phyloP scores from a whole-genome alignment of 768 basidiomycete species.

The Sporobolomyces phaffii region DNA sequence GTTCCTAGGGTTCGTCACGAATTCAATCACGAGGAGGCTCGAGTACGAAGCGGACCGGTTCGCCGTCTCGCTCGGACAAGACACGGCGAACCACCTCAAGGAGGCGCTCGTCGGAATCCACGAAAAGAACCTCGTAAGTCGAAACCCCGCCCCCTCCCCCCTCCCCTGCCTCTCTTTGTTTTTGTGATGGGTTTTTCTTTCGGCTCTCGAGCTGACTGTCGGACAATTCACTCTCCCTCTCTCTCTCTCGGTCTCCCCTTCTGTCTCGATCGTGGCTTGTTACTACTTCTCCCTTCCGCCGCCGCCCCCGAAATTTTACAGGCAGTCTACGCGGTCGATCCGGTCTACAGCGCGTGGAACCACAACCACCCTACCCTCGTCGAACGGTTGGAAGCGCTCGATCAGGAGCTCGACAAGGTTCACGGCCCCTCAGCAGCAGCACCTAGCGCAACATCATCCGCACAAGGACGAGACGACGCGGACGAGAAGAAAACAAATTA shows the following conservation, averaged over 20 bases:
- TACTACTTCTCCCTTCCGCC: too few species aligned
- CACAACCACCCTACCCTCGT: conserved; percentile 92
- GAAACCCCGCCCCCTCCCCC: too few species aligned
- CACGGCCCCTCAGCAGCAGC: too few species aligned
- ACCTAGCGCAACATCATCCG: too few species aligned
- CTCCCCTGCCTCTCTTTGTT: too few species aligned
- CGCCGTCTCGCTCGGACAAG: conserved; percentile 61
- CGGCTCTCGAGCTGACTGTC: too few species aligned
- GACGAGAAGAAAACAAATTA: too few species aligned
- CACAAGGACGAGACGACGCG: too few species aligned
- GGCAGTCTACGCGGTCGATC: conserved; percentile 35
- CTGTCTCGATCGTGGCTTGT: not conserved
- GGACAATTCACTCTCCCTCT: conserved; percentile 6
- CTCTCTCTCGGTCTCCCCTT: not conserved
- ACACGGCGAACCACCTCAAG: conserved; percentile 44
- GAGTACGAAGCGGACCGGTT: conserved; percentile 92
- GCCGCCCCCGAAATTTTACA: not conserved
- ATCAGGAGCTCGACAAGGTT: too few species aligned
- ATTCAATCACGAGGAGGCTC: conserved; percentile 74
- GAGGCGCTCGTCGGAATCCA: conserved; percentile 74
- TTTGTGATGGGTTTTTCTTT: too few species aligned
- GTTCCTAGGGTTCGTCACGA: conserved; percentile 65
- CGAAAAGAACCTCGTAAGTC: conserved; percentile 83
- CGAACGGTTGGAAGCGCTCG: conserved; percentile 76
- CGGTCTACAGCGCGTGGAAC: conserved; percentile 78